Evolutionary conservation across 805 yeast genomes (phyloP), one percentile per base, ranked within the genome.

Genomic region (Wickerhamiella hasegawae): DNA sequence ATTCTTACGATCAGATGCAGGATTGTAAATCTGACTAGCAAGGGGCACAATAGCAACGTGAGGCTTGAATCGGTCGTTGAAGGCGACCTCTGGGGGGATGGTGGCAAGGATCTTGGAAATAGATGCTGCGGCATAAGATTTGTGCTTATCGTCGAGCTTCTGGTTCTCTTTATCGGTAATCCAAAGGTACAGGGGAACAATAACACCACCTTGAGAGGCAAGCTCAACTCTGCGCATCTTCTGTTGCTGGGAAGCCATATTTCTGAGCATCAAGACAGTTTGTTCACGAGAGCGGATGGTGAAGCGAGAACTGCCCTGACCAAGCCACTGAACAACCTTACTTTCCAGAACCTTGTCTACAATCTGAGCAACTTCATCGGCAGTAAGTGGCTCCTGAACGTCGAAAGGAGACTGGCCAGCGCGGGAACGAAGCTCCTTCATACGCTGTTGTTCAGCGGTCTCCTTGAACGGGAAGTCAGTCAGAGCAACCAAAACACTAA

Each of bases 41-140:
- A 60, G 45, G 6, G 60, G 59, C 4, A 40, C 39, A 4, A 60
- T 42, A 0, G 57, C 53, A 1, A 47, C 53, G 5, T 38, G 25
- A 4, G 56, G 52, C 2, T 58, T 40, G 19, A 53, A 40, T 25
- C 54, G 50, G 15, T 49, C 34, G 20, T 58, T 52, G 36, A 61
- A 50, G 1, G 58, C 56, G 3, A 51, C 35, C 18, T 42, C 33
- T 3, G 65, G 63, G 32, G 57, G 49, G 3, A 50, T 46, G 1
- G 60, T 44, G 4, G 59, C 54, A 31, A 60, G 49, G 3, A 52
- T 42, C 36, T 52, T 52, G 12, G 65, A 48, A 15, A 61, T 36
- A 1, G 57, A 59, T 12, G 50, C 39, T 0, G 44, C 40, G 14
- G 55, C 55, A 15, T 44, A 34, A 5, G 42, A 34, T 35, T 34